Evolutionary conservation across 1,139 yeast genomes (phyloP), one percentile per base, ranked within the genome.

Genomic region (Schizosaccharomyces versatilis): DNA sequence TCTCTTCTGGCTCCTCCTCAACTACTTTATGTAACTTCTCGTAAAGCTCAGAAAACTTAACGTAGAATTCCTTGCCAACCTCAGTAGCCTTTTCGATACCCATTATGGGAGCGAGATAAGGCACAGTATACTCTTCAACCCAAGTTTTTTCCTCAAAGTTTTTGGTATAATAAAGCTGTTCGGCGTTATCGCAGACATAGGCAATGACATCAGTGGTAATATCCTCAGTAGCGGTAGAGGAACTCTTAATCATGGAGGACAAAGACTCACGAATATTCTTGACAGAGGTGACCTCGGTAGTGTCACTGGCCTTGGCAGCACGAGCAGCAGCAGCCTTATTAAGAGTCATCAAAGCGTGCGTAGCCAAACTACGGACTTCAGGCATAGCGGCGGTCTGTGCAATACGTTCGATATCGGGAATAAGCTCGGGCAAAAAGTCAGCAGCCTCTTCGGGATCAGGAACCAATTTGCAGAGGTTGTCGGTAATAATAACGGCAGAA

Each of bases 401-500:
- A 53, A 90, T 96, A 7, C 58, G 55, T 68, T 80, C 85, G 52
- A 90, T 82, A 66, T 95, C 95, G 15, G 98, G 98, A 66, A 81
- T 70, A 62, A 90, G 75, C 61, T 77, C 75, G 49, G 97, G 97
- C 62, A 90, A 82, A 65, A 78, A 90, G 51, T 79, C 74, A 67
- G 84, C 94, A 65, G 90, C 86, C 71, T 90, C 97, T 64, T 85
- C 74, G 63, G 86, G 85, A 72, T 88, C 85, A 71, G 88, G 93
- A 53, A 90, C 97, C 67, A 90, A 76, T 70, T 97, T 80, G 41
- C 97, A 88, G 71, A 90, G 75, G 71, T 90, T 90, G 71, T 90
- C 98, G 54, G 94, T 84, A 58, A 90, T 96, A 61, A 88, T 84
- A 61, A 88, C 97, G 9, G 97, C 84, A 71, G 86, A 96, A 71